phyloP scores from a whole-genome alignment of 129 eudicot species.

The Pseudognaphalium luteoalbum region DNA sequence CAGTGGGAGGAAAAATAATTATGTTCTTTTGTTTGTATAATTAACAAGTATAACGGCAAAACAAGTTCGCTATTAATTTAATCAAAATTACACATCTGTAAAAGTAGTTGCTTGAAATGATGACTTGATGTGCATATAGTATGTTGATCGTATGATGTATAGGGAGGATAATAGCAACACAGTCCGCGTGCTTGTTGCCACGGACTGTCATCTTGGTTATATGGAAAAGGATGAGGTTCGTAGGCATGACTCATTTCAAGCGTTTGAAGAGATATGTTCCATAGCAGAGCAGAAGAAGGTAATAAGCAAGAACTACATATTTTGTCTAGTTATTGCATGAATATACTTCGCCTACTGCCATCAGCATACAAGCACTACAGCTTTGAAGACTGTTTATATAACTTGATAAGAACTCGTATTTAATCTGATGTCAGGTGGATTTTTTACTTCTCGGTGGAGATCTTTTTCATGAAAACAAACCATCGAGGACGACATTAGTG shows the following conservation, averaged over 20 bases:
- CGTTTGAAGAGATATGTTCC: constrained; percentile 96
- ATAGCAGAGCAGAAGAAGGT: constrained; percentile 91
- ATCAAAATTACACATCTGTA: background rate
- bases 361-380: constrained; percentile 23
- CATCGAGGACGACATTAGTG: constrained; percentile 92
- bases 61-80: background rate
- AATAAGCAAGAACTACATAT: background rate
- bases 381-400: background rate
- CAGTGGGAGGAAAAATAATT: background rate
- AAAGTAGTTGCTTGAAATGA: background rate
- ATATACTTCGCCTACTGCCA: background rate
- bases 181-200: constrained; percentile 84
- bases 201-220: constrained; percentile 96
- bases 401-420: constrained; percentile 5
- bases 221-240: constrained; percentile 98
- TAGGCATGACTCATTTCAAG: constrained; percentile 89
- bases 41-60: background rate
- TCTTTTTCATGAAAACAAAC: constrained; percentile 97
- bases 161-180: constrained; percentile 79
- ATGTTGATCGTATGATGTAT: constrained; percentile 31
- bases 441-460: constrained; percentile 96
- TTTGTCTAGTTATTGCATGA: background rate
- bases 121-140: background rate
- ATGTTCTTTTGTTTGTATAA: background rate
- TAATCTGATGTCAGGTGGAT: constrained; percentile 64